phyloP scores from a whole-genome alignment of 75 land plant species.

The Isoetes taiwanensis region DNA sequence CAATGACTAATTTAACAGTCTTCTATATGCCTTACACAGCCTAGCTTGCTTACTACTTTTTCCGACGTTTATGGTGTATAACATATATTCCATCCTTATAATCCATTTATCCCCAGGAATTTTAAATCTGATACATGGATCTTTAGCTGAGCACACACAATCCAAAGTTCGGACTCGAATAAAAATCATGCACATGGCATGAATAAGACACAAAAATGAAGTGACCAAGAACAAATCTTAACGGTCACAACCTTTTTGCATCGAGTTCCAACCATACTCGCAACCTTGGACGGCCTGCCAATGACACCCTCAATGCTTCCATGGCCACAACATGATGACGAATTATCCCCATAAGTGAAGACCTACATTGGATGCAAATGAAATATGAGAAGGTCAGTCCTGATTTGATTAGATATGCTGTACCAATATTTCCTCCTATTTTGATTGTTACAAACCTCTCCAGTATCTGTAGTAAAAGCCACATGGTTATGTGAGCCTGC shows the following conservation, averaged over 20 bases:
- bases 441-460: slow-evolving; percentile 45
- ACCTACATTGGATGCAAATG: slow-evolving; percentile 31
- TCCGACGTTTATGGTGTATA: neutral
- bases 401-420: neutral
- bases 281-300: slow-evolving; percentile 46
- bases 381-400: neutral
- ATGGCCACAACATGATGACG: slow-evolving; percentile 86
- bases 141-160: neutral
- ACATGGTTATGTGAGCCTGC: slow-evolving; percentile 76
- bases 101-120: too few relatives aligned
- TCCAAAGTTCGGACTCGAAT: neutral
- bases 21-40: neutral
- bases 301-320: slow-evolving; percentile 44
- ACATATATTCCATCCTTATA: too few relatives aligned
- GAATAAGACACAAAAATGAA: neutral
- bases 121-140: neutral
- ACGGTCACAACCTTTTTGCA: slow-evolving; percentile 73
- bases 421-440: neutral
- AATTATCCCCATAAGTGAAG: slow-evolving; percentile 85
- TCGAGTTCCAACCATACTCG: slow-evolving; percentile 41
- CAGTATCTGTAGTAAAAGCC: slow-evolving; percentile 58
- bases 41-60: neutral
- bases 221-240: neutral
- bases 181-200: neutral
- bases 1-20: neutral